phyloP scores from a whole-genome alignment of 768 basidiomycete species.

The Naganishia vaughanmartiniae region DNA sequence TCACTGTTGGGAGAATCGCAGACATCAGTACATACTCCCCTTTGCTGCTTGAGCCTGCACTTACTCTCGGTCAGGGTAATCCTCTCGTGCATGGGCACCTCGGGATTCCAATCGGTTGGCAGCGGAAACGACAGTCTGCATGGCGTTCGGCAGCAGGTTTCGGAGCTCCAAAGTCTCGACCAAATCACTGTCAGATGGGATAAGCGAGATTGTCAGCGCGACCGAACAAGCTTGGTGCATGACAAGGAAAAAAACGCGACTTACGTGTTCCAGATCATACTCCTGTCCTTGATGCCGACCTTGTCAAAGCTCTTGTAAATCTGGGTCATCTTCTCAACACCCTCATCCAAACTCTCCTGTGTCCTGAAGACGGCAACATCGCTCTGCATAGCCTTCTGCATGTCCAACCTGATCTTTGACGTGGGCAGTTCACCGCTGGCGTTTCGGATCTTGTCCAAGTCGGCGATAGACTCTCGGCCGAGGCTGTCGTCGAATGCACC shows the following conservation, averaged over 20 bases:
- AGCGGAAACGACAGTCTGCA: conserved; percentile 84
- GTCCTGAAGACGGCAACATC: conserved; percentile 59
- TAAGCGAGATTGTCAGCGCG: background rate
- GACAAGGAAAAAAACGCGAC: conserved; percentile 47
- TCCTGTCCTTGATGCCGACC: conserved; percentile 94
- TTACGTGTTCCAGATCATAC: conserved; percentile 99
- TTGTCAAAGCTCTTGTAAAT: conserved; percentile 87
- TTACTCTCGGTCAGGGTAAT: conserved; percentile 91
- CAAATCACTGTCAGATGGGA: conserved; percentile 65
- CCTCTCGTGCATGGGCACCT: conserved; percentile 97
- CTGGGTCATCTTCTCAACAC: conserved; percentile 76
- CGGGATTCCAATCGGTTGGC: conserved; percentile 90
- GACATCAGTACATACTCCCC: background rate
- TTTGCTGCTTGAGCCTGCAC: conserved; percentile 6
- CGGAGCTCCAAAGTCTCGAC: conserved; percentile 95
- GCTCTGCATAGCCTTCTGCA: conserved; percentile 97
- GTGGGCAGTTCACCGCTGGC: conserved; percentile 79
- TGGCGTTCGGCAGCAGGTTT: conserved; percentile 89
- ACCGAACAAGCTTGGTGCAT: background rate
- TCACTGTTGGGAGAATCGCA: conserved; percentile 16
- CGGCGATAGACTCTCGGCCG: conserved; percentile 77
- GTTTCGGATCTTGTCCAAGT: conserved; percentile 75
- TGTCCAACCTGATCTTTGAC: conserved; percentile 82
- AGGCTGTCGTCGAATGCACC: conserved; percentile 81
- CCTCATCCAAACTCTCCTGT: conserved; percentile 82